Evolutionary conservation across 2,329 filamentous ascomycete species (phyloP).

Genomic region (Ceratocystis variospora): DNA sequence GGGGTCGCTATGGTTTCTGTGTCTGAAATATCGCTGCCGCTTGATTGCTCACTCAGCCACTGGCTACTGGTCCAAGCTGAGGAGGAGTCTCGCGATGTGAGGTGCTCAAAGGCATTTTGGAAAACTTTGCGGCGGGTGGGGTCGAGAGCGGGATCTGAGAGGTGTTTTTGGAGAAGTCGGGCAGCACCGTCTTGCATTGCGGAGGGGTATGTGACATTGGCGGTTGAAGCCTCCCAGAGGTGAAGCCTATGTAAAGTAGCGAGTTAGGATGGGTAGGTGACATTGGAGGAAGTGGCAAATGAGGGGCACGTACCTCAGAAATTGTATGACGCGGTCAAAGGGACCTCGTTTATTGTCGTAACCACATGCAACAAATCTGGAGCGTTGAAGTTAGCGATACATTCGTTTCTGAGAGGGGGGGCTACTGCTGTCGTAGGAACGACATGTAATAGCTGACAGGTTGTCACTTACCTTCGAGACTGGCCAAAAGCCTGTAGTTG

Average conservation of each 20-base stretch:
- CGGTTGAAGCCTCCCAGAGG: constrained; percentile 45
- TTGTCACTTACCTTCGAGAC: constrained; percentile 33
- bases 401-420: background rate
- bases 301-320: constrained; percentile 32
- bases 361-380: constrained; percentile 44
- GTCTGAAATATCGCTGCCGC: constrained; percentile 54
- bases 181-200: constrained; percentile 54
- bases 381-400: background rate
- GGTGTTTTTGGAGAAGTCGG: constrained; percentile 34
- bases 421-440: no score
- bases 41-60: constrained; percentile 63
- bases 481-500: constrained; percentile 46
- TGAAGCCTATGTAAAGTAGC: constrained; percentile 29
- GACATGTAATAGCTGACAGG: background rate
- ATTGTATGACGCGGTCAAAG: constrained; percentile 45
- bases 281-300: background rate
- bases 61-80: constrained; percentile 57
- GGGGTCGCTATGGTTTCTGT: constrained; percentile 48
- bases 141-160: constrained; percentile 25
- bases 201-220: constrained; percentile 49
- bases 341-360: constrained; percentile 40
- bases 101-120: constrained; percentile 37
- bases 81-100: constrained; percentile 37
- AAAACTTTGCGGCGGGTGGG: constrained; percentile 32
- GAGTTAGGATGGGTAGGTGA: background rate